Evolutionary conservation across 495 filamentous ascomycete genomes (phyloP).

Genomic region (Aspergillus biplanus): DNA sequence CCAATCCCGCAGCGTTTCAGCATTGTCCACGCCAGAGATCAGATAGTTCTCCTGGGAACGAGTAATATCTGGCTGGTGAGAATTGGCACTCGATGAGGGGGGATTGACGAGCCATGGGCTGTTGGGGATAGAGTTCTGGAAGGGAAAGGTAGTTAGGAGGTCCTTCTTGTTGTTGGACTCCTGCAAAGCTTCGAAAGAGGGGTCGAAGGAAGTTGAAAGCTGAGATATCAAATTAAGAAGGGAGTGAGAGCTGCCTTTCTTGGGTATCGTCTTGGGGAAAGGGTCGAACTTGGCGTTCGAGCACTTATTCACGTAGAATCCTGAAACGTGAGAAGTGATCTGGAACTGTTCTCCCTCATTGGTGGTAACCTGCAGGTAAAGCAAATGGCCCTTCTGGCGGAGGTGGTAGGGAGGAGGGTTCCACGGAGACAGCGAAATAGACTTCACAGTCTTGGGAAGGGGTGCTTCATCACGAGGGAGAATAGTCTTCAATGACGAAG

Average conservation of each 20-base stretch:
- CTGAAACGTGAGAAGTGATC: slow-evolving; percentile 88
- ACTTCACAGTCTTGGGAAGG: slow-evolving; percentile 85
- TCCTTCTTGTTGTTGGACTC: slow-evolving; percentile 82
- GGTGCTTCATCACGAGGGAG: slow-evolving; percentile 65
- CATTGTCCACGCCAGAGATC: slow-evolving; percentile 85
- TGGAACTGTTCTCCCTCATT: slow-evolving; percentile 92
- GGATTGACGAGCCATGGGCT: slow-evolving; percentile 89
- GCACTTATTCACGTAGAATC: slow-evolving; percentile 95
- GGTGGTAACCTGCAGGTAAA: slow-evolving; percentile 87
- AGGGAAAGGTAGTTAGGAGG: slow-evolving; percentile 88
- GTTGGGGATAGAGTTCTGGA: slow-evolving; percentile 89
- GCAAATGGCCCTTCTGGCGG: slow-evolving; percentile 86
- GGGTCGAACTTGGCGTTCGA: slow-evolving; percentile 93
- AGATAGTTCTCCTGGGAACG: slow-evolving; percentile 93
- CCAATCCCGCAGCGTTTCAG: slow-evolving; percentile 95
- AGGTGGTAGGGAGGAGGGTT: slow-evolving; percentile 93
- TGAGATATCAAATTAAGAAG: slow-evolving; percentile 77
- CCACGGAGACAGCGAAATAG: slow-evolving; percentile 87
- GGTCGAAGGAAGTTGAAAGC: slow-evolving; percentile 80
- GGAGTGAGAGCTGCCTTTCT: slow-evolving; percentile 77
- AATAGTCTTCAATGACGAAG: slow-evolving; percentile 68
- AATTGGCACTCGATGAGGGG: slow-evolving; percentile 59
- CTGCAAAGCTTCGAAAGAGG: slow-evolving; percentile 73
- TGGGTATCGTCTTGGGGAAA: slow-evolving; percentile 68
- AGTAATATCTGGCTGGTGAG: slow-evolving; percentile 81